Evolutionary conservation across 192 early-diverging fungal genomes (phyloP), one percentile per base, ranked within the genome.

Genomic region (Backusella westeae): DNA sequence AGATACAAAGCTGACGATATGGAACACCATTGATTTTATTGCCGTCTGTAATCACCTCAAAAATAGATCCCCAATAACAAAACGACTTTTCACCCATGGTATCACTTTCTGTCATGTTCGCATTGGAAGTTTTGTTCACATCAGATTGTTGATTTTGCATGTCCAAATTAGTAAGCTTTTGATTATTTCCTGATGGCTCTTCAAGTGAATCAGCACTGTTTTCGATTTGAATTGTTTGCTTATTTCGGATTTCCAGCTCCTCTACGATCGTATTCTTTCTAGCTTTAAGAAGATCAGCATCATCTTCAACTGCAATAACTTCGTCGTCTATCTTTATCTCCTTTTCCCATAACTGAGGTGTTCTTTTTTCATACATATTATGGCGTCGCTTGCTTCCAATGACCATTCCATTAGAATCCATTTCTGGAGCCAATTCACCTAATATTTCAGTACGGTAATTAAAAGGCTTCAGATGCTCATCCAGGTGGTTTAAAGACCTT

Each of bases 401-500:
- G 6, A 74, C 53, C 34, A 74, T 66, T 12, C 80, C 80, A 21
- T 74, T 77, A 15, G 69, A 35, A 63, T 81, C 80, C 1, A 46
- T 1, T 66, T 59, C 41, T 3, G 63, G 29, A 4, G 34, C 35
- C 74, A 80, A 63, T 6, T 75, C 71, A 42, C 72, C 75, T 8
- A 81, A n/a, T 38, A 74, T n/a, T n/a, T 77, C 59, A 1, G 35
- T 34, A n/a, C 26, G 69, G 15, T 84, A 75, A 34, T 84, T 32
- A 17, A 87, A 73, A 0, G 96, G 94, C 8, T 85, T 49, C 10
- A 98, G 83, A 46, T 91, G 81, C 39, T 96, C 93, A 75, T 94
- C 87, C 23, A 98, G 85, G 3, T 87, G 91, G 0, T 89, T 89
- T 3, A 84, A 67, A 21, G 80, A 75, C 75, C 94, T 91, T 12